Percentiles rank a stretch among this genome's conserved stretches.
phyloP scores from a whole-genome alignment of 495 filamentous ascomycete species.

The Cryomyces antarcticus region DNA sequence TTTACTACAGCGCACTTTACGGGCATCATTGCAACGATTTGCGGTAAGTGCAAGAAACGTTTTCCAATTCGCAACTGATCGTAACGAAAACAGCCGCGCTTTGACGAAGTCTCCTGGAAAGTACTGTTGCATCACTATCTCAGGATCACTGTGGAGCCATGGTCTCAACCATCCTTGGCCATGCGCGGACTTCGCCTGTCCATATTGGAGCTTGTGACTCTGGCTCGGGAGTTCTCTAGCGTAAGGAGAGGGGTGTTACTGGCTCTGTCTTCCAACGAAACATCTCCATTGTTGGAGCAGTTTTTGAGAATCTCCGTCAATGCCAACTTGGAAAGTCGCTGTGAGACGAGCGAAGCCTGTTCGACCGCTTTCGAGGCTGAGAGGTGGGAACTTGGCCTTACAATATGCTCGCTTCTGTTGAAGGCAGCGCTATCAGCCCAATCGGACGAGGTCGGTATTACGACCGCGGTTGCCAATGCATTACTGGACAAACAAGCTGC shows the following conservation, averaged over 20 bases:
- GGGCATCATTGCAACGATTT: too few relatives aligned
- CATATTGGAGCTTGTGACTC: not conserved
- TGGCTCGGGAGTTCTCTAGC: not conserved
- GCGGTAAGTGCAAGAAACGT: too few relatives aligned
- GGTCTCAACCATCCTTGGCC: not conserved
- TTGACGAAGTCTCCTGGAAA: too few relatives aligned
- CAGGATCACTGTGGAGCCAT: too few relatives aligned
- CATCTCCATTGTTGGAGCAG: not conserved
- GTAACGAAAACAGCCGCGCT: too few relatives aligned
- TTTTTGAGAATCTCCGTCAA: not conserved
- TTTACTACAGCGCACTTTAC: too few relatives aligned
- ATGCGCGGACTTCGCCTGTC: not conserved
- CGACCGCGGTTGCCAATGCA: constrained; percentile 1
- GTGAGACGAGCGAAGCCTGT: not conserved
- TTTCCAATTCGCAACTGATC: too few relatives aligned
- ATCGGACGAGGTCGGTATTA: constrained; percentile 3
- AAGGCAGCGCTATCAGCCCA: constrained; percentile 10
- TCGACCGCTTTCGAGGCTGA: not conserved
- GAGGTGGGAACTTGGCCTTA: constrained; percentile 1
- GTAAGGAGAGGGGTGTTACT: not conserved
- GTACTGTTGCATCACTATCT: too few relatives aligned
- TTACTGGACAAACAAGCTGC: constrained; percentile 4
- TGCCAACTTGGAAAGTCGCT: not conserved
- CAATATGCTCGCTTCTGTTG: constrained; percentile 9
- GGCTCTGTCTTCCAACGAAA: constrained; percentile 1